A percentile compares a stretch with the other conserved stretches of the same genome.
Conservation (phyloP, 176 grass and related monocot genomes). For the Rhynchospora tenuis region DNA sequence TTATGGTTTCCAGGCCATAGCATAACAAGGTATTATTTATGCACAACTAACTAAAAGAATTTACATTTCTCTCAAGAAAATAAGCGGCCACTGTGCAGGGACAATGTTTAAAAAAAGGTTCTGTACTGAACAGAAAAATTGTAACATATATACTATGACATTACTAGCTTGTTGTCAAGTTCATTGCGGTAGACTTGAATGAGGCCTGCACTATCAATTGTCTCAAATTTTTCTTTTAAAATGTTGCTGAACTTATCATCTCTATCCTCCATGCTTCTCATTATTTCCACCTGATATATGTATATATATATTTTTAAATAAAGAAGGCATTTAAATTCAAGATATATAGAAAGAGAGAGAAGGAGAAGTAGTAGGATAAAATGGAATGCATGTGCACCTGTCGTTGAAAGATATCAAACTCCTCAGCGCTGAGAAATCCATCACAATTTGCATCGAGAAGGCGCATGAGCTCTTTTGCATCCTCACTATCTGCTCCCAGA, state of each 20-base stretch:
- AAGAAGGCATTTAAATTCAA: neutral
- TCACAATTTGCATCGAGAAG: slow-evolving; percentile 84
- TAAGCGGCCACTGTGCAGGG: neutral
- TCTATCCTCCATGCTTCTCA: slow-evolving; percentile 69
- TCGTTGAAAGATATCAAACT: slow-evolving; percentile 83
- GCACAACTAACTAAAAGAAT: neutral
- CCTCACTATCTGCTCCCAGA: slow-evolving; percentile 66
- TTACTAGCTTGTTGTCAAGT: slow-evolving; percentile 56
- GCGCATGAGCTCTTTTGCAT: slow-evolving; percentile 74
- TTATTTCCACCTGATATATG: slow-evolving; percentile 57
- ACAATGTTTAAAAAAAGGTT: neutral
- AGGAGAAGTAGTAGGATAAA: neutral
- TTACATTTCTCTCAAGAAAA: neutral
- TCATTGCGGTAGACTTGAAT: slow-evolving; percentile 90
- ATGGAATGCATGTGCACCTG: slow-evolving; percentile 41
- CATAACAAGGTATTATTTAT: no score
- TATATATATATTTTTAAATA: neutral
- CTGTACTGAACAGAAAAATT: neutral
- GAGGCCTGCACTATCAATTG: slow-evolving; percentile 54
- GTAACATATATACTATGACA: slow-evolving; percentile 5
- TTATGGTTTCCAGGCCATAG: no score
- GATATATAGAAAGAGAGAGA: neutral
- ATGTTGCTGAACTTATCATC: slow-evolving; percentile 71
- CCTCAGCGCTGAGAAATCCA: slow-evolving; percentile 85
- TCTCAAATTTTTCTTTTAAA: slow-evolving; percentile 76